Evolutionary conservation across 2,329 filamentous ascomycete species (phyloP).

Genomic region (Volutella citrinella): DNA sequence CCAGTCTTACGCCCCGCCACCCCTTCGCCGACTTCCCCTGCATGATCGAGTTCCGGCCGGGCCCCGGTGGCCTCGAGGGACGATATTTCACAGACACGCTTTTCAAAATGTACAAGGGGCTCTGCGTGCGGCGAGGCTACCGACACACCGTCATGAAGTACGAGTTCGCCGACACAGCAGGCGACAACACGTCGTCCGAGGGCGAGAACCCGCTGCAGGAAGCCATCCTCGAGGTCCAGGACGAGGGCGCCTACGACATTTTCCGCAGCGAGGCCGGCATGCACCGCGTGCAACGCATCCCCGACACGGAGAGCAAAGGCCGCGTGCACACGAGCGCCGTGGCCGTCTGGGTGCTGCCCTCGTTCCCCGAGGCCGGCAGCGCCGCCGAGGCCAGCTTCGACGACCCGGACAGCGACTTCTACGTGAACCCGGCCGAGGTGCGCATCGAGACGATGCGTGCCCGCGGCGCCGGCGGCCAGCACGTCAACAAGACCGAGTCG

Average conservation of each 20-base stretch:
- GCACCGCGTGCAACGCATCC: constrained; percentile 90
- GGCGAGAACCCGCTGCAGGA: constrained; percentile 74
- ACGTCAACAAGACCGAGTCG: constrained; percentile 98
- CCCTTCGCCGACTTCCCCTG: constrained; percentile 89
- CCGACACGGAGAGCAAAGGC: constrained; percentile 85
- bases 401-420: constrained; percentile 88
- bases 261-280: constrained; percentile 90
- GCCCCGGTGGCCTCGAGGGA: constrained; percentile 88
- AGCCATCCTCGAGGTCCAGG: constrained; percentile 80
- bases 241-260: constrained; percentile 72
- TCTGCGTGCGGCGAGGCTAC: constrained; percentile 68
- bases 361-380: constrained; percentile 60
- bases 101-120: constrained; percentile 83
- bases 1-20: constrained; percentile 79
- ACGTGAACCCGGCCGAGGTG: constrained; percentile 81
- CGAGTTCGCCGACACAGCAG: constrained; percentile 67
- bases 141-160: constrained; percentile 72
- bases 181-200: constrained; percentile 47
- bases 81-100: constrained; percentile 85
- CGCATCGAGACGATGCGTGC: constrained; percentile 86
- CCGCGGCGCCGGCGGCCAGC: constrained; percentile 88
- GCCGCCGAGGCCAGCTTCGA: constrained; percentile 60
- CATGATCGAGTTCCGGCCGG: constrained; percentile 86
- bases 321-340: constrained; percentile 92
- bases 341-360: constrained; percentile 87